Evolutionary conservation across 140 eudicot species (phyloP).

Genomic region (Stevia rebaudiana): DNA sequence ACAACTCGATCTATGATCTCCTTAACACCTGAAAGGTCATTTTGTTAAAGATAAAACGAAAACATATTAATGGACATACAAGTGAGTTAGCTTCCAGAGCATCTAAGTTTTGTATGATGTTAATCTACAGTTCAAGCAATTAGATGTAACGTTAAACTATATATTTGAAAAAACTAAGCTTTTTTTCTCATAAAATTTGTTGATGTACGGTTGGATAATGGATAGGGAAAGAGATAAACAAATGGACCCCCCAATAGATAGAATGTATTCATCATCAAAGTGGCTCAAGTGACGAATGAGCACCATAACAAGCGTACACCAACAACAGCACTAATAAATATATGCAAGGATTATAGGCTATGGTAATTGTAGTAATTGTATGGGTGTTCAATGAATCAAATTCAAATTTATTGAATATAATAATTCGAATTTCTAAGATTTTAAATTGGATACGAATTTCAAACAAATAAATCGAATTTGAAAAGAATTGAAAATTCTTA

Average conservation of each 20-base stretch:
- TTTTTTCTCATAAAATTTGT: not conserved
- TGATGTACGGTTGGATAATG: not conserved
- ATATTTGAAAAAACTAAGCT: not conserved
- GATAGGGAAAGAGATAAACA: not conserved
- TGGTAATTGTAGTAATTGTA: too few relatives aligned
- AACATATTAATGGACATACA: too few relatives aligned
- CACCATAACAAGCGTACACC: not conserved
- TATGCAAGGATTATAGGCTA: too few relatives aligned
- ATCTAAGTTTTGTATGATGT: not conserved
- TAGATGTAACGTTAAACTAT: not conserved
- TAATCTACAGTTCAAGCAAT: too few relatives aligned
- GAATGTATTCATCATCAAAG: slow-evolving; percentile 2
- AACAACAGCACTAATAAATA: not conserved
- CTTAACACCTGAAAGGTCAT: slow-evolving; percentile 26
- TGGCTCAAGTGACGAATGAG: not conserved
- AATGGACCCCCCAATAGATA: not conserved
- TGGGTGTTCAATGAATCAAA: too few relatives aligned
- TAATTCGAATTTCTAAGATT: too few relatives aligned
- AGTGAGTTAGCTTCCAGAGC: not conserved
- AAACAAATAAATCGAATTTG: too few relatives aligned
- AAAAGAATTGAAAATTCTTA: too few relatives aligned
- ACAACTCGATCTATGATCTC: slow-evolving; percentile 19
- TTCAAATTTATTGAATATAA: too few relatives aligned
- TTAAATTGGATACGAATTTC: too few relatives aligned
- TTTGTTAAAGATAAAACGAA: not conserved